Conservation (phyloP, 1,139 yeast genomes). For the Petasospora rhodanensis region DNA sequence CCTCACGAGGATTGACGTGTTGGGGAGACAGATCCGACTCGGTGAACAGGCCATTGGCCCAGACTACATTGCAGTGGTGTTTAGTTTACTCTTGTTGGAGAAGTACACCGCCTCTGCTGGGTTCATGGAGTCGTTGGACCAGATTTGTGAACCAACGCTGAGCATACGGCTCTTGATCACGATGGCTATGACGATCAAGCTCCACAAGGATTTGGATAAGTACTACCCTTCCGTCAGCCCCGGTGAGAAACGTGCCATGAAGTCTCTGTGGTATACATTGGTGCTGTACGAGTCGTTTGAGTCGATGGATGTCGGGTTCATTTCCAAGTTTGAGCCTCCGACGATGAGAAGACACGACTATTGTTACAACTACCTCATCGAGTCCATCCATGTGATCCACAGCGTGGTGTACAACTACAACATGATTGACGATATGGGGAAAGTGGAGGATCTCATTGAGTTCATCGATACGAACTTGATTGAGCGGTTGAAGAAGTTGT, state of each 20-base stretch:
- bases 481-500: conserved; percentile 8
- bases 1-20: conserved; percentile 8
- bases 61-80: conserved; percentile 8
- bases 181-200: conserved; percentile 10
- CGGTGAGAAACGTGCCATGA: conserved; percentile 10
- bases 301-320: conserved; percentile 15
- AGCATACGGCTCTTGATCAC: conserved; percentile 9
- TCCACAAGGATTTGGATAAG: conserved; percentile 14
- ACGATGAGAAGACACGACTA: conserved; percentile 12
- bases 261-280: conserved; percentile 14
- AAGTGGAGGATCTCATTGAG: conserved; percentile 11
- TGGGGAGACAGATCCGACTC: conserved; percentile 7
- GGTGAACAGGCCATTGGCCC: conserved; percentile 7
- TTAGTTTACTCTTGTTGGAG: conserved; percentile 6
- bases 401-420: conserved; percentile 14
- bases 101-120: conserved; percentile 14
- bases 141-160: conserved; percentile 11
- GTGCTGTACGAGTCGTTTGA: conserved; percentile 12
- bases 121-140: conserved; percentile 9
- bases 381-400: conserved; percentile 11
- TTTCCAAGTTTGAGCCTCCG: conserved; percentile 16
- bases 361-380: conserved; percentile 12
- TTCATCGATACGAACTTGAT: conserved; percentile 12
- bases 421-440: conserved; percentile 16
- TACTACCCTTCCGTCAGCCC: conserved; percentile 10